Conservation (phyloP, 2,329 filamentous ascomycete genomes). For the Rhynchosporium agropyri region DNA sequence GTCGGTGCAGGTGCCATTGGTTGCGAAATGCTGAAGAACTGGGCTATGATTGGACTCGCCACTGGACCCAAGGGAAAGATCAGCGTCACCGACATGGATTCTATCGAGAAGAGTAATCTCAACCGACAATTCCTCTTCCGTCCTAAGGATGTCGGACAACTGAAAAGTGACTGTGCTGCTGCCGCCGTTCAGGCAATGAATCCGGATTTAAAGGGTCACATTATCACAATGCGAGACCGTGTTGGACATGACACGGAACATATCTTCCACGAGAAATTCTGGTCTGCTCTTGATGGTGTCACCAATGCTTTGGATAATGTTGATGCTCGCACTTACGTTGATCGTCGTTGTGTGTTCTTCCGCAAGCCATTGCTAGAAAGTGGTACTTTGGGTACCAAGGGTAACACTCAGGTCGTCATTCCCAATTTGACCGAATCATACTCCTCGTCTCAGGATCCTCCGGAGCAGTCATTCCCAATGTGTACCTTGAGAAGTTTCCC, state of each 20-base stretch:
- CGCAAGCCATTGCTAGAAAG: conserved; percentile 94
- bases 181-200: conserved; percentile 94
- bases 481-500: conserved; percentile 97
- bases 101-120: conserved; percentile 97
- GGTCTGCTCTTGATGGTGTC: conserved; percentile 83
- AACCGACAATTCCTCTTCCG: conserved; percentile 98
- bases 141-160: conserved; percentile 85
- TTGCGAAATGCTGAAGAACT: conserved; percentile 99
- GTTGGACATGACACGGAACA: conserved; percentile 91
- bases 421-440: conserved; percentile 94
- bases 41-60: conserved; percentile 96
- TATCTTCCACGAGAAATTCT: conserved; percentile 93
- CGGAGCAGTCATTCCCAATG: conserved; percentile 99
- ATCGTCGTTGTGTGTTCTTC: conserved; percentile 97
- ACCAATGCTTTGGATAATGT: conserved; percentile 98
- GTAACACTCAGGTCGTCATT: conserved; percentile 95
- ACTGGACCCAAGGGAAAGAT: conserved; percentile 88
- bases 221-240: conserved; percentile 82
- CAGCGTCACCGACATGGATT: conserved; percentile 94
- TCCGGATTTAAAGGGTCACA: conserved; percentile 84
- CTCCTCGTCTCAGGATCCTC: conserved; percentile 94
- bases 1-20: conserved; percentile 97
- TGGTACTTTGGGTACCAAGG: conserved; percentile 97
- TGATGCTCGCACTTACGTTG: conserved; percentile 94
- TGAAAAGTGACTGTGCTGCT: conserved; percentile 96